These are phyloP conservation scores for Bipolaris victoriae DNA, from an alignment of 2,329 filamentous ascomycete species.

Conservation along the genomic window DNA sequence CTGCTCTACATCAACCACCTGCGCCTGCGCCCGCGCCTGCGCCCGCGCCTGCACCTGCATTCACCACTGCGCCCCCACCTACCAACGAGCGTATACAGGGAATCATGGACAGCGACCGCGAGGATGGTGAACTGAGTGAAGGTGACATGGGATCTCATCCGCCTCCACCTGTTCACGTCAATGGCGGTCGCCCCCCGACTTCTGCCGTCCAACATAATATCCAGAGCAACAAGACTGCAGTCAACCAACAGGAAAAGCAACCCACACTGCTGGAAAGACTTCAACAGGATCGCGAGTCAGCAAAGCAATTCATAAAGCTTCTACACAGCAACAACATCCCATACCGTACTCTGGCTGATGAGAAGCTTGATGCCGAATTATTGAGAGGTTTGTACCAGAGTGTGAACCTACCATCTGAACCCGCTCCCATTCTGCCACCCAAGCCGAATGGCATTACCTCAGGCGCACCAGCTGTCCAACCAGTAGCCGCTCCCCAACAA, in stretches of 20 bases:
- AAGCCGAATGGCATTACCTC: constrained; percentile 19
- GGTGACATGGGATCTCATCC: constrained; percentile 23
- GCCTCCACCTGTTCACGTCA: constrained; percentile 18
- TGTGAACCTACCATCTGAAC: constrained; percentile 37
- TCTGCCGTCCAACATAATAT: constrained; percentile 11
- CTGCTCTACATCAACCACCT: background rate
- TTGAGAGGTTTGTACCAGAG: constrained; percentile 38
- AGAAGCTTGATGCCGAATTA: constrained; percentile 35
- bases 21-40: constrained; percentile 1
- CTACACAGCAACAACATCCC: constrained; percentile 67
- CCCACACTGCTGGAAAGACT: constrained; percentile 18
- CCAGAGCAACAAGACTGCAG: constrained; percentile 24
- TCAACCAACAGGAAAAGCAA: constrained; percentile 6
- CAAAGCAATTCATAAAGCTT: constrained; percentile 47
- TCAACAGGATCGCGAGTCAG: constrained; percentile 39
- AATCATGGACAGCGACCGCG: constrained; percentile 56
- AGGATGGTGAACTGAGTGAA: constrained; percentile 83
- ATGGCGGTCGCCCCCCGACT: constrained; percentile 37
- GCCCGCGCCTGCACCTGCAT: constrained; percentile 9
- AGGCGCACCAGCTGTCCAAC: constrained; percentile 12
- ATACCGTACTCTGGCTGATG: constrained; percentile 67
- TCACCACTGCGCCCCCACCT: background rate
- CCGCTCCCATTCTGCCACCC: constrained; percentile 32
- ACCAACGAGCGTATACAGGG: constrained; percentile 37
- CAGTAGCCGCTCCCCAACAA: constrained; percentile 11